Evolutionary conservation across 257 asterid genomes (phyloP).

Genomic region (Vinca minor): DNA sequence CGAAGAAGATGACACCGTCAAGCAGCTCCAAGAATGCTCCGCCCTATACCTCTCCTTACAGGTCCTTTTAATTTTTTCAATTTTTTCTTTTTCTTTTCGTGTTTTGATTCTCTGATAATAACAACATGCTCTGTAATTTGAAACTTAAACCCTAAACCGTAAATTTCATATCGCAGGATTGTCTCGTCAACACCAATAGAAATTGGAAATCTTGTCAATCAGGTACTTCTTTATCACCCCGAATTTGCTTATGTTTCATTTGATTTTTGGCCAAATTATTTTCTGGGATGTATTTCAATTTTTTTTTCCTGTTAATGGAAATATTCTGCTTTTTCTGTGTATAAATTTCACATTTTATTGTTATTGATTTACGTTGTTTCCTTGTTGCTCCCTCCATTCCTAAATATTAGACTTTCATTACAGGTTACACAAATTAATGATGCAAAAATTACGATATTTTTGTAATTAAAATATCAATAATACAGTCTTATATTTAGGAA

Average conservation of each 20-base stretch:
- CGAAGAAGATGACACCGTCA: constrained; percentile 58
- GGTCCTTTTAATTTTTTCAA: constrained; percentile 33
- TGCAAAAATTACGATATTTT: too few species aligned
- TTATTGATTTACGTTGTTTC: not conserved
- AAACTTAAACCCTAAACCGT: constrained; percentile 18
- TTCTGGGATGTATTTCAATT: not conserved
- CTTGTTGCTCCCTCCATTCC: too few species aligned
- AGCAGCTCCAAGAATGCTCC: constrained; percentile 76
- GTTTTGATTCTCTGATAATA: too few species aligned
- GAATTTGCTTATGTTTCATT: not conserved
- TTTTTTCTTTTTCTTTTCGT: too few species aligned
- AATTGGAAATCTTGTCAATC: constrained; percentile 72
- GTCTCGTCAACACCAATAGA: constrained; percentile 47
- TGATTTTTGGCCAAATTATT: too few species aligned
- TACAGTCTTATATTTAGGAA: too few species aligned
- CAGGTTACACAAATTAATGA: too few species aligned
- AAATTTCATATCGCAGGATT: constrained; percentile 40
- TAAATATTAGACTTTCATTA: too few species aligned
- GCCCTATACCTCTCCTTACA: constrained; percentile 58
- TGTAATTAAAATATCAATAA: too few species aligned
- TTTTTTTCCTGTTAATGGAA: not conserved
- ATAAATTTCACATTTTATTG: not conserved
- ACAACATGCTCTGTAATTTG: too few species aligned
- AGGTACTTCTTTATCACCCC: constrained; percentile 25
- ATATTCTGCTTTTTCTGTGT: not conserved